phyloP scores from a whole-genome alignment of 257 asterid species.

The Anisodus acutangulus region DNA sequence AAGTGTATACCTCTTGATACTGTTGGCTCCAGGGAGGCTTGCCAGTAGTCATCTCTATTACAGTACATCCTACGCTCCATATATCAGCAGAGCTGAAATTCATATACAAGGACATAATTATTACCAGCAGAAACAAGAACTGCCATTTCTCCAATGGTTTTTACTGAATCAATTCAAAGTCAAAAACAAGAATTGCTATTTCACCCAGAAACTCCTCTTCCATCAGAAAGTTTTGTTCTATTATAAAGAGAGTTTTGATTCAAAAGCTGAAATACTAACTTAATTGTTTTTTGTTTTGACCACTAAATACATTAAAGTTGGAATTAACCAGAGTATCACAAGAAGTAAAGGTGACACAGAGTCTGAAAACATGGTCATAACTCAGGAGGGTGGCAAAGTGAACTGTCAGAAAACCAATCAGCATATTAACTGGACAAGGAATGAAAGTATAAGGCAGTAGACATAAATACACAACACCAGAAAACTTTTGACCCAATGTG shows the following conservation, averaged over 20 bases:
- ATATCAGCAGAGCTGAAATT: constrained; percentile 86
- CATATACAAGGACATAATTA: constrained; percentile 13
- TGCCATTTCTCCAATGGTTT: not conserved
- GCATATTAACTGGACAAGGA: constrained; percentile 1
- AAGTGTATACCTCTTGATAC: constrained; percentile 64
- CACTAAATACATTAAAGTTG: constrained; percentile 5
- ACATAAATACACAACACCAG: not conserved
- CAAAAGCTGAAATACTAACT: not conserved
- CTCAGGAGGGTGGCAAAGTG: not conserved
- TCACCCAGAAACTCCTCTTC: constrained; percentile 12
- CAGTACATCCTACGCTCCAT: constrained; percentile 99
- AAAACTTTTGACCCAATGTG: not conserved
- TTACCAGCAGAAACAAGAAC: not conserved
- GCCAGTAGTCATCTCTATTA: constrained; percentile 99
- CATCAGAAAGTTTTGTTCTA: constrained; percentile 18
- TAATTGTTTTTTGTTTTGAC: not conserved
- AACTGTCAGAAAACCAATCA: not conserved
- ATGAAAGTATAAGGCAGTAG: not conserved
- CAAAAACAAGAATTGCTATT: constrained; percentile 10
- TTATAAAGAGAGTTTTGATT: not conserved
- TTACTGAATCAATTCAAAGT: constrained; percentile 13
- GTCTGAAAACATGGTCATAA: constrained; percentile 2
- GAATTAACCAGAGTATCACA: not conserved
- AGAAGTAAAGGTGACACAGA: not conserved
- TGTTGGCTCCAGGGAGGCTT: constrained; percentile 99